phyloP scores from a whole-genome alignment of 352 stramenopile species.

The Globisporangium spinosum region DNA sequence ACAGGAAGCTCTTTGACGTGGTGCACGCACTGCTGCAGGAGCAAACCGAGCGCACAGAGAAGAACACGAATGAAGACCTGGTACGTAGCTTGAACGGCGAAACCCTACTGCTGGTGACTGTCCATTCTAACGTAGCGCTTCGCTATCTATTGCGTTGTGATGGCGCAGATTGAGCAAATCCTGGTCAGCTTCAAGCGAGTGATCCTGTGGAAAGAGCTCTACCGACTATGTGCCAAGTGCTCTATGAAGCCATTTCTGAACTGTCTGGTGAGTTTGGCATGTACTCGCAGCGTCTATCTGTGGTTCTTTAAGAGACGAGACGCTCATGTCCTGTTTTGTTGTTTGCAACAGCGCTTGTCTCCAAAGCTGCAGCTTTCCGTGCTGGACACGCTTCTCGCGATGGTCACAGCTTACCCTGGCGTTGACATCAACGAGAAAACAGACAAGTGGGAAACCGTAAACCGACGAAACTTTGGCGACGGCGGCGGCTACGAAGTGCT shows the following conservation, averaged over 20 bases:
- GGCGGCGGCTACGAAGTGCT: slow-evolving; percentile 68
- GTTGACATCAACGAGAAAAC: slow-evolving; percentile 52
- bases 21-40: slow-evolving; percentile 68
- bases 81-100: slow-evolving; percentile 18
- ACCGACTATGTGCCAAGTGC: slow-evolving; percentile 76
- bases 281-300: neutral
- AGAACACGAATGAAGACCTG: slow-evolving; percentile 48
- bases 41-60: slow-evolving; percentile 53
- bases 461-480: slow-evolving; percentile 73
- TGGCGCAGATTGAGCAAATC: slow-evolving; percentile 52
- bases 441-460: slow-evolving; percentile 71
- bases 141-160: neutral
- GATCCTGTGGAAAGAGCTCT: slow-evolving; percentile 77
- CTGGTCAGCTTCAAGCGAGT: slow-evolving; percentile 70
- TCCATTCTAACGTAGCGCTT: neutral
- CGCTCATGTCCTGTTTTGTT: neutral
- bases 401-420: slow-evolving; percentile 53
- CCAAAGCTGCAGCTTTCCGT: slow-evolving; percentile 47
- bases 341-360: slow-evolving; percentile 37
- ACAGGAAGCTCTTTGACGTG: slow-evolving; percentile 70
- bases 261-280: slow-evolving; percentile 40
- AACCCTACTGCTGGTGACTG: neutral
- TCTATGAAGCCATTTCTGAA: slow-evolving; percentile 79
- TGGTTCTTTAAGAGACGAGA: neutral
- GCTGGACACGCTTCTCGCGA: slow-evolving; percentile 59